Percentiles rank a stretch among this genome's conserved stretches.
Evolutionary conservation across 2,329 filamentous ascomycete species (phyloP).

Genomic region (Ilyonectria mors-panacis): DNA sequence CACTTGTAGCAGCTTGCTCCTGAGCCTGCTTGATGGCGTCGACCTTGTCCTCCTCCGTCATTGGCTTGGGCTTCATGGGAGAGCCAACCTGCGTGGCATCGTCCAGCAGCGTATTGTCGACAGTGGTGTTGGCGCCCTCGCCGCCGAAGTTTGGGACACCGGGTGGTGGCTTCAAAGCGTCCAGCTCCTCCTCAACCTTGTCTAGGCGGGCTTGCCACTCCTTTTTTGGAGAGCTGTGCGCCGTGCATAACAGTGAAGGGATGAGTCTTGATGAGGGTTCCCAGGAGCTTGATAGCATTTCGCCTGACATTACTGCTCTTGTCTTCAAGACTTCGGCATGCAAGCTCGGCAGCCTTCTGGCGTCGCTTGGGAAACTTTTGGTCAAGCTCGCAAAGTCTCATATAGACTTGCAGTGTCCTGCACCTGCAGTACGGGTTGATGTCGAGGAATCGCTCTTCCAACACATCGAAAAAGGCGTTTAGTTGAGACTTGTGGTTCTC

Average conservation of each 20-base stretch:
- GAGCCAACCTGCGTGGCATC: constrained; percentile 88
- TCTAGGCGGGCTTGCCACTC: constrained; percentile 90
- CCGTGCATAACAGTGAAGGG: constrained; percentile 95
- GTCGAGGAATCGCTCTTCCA: constrained; percentile 96
- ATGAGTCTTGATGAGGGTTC: constrained; percentile 91
- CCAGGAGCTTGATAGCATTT: constrained; percentile 94
- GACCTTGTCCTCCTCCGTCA: constrained; percentile 85
- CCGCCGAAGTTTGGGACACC: constrained; percentile 75
- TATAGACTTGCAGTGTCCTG: constrained; percentile 92
- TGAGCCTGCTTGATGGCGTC: constrained; percentile 83
- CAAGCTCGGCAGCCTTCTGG: constrained; percentile 89
- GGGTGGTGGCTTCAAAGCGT: constrained; percentile 84
- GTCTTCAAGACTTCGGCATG: constrained; percentile 91
- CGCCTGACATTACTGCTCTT: constrained; percentile 98
- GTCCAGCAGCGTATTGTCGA: constrained; percentile 85
- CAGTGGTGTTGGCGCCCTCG: constrained; percentile 75
- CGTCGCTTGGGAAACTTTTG: constrained; percentile 95
- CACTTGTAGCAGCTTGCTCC: constrained; percentile 89
- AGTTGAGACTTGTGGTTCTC: constrained; percentile 96
- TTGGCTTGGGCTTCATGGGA: constrained; percentile 73
- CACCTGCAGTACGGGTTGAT: constrained; percentile 97
- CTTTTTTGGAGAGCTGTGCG: constrained; percentile 84
- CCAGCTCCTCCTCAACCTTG: constrained; percentile 85
- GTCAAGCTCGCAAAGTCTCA: constrained; percentile 92
- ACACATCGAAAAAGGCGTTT: constrained; percentile 95